Base-by-base conservation (phyloP, 345 rosid species). In the Salix dunnii region DNA sequence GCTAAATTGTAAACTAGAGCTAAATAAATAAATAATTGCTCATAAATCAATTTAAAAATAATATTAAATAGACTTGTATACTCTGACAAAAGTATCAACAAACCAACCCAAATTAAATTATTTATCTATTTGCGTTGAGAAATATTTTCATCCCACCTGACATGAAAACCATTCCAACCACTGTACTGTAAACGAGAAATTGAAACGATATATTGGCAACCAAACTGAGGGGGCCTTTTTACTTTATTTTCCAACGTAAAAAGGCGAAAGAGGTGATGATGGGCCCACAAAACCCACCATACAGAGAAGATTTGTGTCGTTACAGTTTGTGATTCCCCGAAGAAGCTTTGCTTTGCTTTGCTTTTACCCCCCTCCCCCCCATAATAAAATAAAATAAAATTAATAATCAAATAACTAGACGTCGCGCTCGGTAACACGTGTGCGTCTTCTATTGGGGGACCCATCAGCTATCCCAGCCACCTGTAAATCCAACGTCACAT, bases 401-500 rank as follows among this genome's bases (percentile, higher is more conserved):
- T 0, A 33, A 33, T 33, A 33, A 33, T 33, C 33, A 31, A 71
- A 30, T 16, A 0, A 28, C 30, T 30, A 6, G 3, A 7, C 18
- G 30, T 31, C 77, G n/a, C 35, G 42, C 60, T 70, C 70, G 16
- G 43, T 69, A 42, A 82, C 86, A 78, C 84, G 85, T 61, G 84
- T 73, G 72, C 20, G 35, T 67, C 23, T 31, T 5, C 38, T 4
- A 1, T 0, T 40, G 2, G 4, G 78, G 84, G 78, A 2, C 81
- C 84, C 79, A 67, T 38, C 76, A 77, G 76, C 84, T 73, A 74
- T 84, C 84, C 79, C 84, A 77, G 77, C 86, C 86, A 76, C 81
- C 84, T 62, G 85, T 80, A 81, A 83, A 82, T 77, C 80, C 76
- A 38, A 77, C 75, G 89, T 88, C 88, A 79, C 77, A 70, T 69